Conservation (phyloP, 2,329 filamentous ascomycete species). For the Colletotrichum sp. region DNA sequence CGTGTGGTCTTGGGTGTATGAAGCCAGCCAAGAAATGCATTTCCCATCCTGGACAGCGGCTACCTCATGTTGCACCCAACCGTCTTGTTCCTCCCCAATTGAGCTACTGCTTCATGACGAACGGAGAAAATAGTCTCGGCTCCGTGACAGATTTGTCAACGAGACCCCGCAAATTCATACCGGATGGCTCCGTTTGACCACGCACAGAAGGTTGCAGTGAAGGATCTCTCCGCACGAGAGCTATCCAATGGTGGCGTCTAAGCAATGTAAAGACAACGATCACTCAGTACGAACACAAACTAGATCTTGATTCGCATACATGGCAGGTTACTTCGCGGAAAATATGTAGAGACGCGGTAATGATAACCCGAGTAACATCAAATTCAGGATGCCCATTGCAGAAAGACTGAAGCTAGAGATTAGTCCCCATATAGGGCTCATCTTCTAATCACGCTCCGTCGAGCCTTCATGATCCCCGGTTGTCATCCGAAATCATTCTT, state of each 20-base stretch:
- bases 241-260: too few species aligned
- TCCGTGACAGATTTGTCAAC: neutral
- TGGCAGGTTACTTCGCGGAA: too few species aligned
- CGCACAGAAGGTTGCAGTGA: neutral
- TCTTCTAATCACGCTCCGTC: neutral
- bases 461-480: neutral
- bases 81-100: neutral
- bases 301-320: too few species aligned
- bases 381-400: neutral
- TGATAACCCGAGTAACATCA: neutral
- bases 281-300: too few species aligned
- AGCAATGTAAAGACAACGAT: too few species aligned
- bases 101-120: neutral
- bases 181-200: neutral
- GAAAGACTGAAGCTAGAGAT: neutral
- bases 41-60: neutral
- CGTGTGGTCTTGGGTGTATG: neutral
- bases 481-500: neutral
- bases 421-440: neutral
- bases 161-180: neutral
- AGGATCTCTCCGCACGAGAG: neutral
- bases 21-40: neutral
- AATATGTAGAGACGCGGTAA: neutral
- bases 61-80: neutral
- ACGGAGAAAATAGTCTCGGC: neutral